Conservation (phyloP, 2,329 filamentous ascomycete species). For the Scytalidium lignicola region DNA sequence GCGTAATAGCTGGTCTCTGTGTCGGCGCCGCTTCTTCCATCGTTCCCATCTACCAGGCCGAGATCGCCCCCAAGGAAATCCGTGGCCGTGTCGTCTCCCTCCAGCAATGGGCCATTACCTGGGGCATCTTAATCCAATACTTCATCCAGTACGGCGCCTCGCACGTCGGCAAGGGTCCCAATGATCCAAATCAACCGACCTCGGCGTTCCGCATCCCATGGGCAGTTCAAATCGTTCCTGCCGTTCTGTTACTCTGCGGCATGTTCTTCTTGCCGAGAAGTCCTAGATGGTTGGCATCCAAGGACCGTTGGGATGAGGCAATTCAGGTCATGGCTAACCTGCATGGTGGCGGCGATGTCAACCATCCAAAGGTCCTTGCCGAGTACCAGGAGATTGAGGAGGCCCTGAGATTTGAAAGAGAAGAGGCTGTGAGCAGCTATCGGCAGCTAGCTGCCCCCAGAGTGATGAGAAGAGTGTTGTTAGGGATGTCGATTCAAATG, state of each 20-base stretch:
- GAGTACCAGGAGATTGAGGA: constrained; percentile 66
- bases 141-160: constrained; percentile 62
- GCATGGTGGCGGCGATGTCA: constrained; percentile 51
- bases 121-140: constrained; percentile 63
- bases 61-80: constrained; percentile 54
- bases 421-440: constrained; percentile 65
- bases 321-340: constrained; percentile 51
- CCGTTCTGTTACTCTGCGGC: constrained; percentile 46
- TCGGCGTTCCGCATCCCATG: constrained; percentile 57
- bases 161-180: constrained; percentile 45
- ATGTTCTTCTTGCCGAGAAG: constrained; percentile 58
- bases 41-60: constrained; percentile 63
- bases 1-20: constrained; percentile 65
- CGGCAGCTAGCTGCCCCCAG: constrained; percentile 64
- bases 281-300: constrained; percentile 65
- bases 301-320: constrained; percentile 63
- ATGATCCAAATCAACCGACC: constrained; percentile 44
- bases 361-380: constrained; percentile 55
- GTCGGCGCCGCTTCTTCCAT: constrained; percentile 68
- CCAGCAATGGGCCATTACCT: constrained; percentile 68
- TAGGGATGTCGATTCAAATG: constrained; percentile 69
- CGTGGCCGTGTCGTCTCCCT: constrained; percentile 57
- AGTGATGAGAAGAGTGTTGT: constrained; percentile 67
- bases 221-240: constrained; percentile 55
- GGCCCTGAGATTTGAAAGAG: constrained; percentile 67